Evolutionary conservation across 768 basidiomycete species (phyloP), one percentile per base, ranked within the genome.

Genomic region (Epithele typhae): DNA sequence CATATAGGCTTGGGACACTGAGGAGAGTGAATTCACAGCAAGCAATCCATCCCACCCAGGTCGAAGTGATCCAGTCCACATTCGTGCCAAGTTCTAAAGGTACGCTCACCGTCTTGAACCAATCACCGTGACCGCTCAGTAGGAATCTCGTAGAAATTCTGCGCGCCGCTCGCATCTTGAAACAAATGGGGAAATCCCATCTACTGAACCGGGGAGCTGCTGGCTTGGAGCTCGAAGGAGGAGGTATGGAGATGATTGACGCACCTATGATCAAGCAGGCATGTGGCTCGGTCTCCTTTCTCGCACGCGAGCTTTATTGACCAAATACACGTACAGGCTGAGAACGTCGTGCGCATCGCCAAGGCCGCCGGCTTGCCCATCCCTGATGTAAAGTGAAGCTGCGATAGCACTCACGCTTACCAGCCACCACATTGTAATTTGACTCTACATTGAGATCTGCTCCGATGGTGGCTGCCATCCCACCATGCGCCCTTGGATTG

Each of bases 41-140:
- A 92, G 91, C 87, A 2, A 94, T 97, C 33, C 94, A 97, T 63
- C 94, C 94, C 0, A 68, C 70, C 21, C 94, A 97, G 64, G 78
- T 95, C 4, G 75, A 77, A 25, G 72, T 76, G 6, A 88, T 94
- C 21, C 87, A 94, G 49, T 66, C 75, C 5, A 82, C 84, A 1
- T 97, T 87, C 62, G 78, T 89, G 0, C 93, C 93, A 0, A 81
- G 81, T 0, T 63, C 70, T 15, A 65, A 79, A 66, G 91, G 92
- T 83, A 57, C 25, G 63, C 17, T 30, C 14, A 14, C 27, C 27
- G 14, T 52, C 19, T 22, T 19, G n/a, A n/a, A n/a, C n/a, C n/a
- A n/a, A n/a, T n/a, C n/a, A n/a, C n/a, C n/a, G n/a, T n/a, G n/a
- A n/a, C n/a, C n/a, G n/a, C n/a, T n/a, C n/a, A n/a, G n/a, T n/a